Percentiles rank a stretch among this genome's conserved stretches.
Evolutionary conservation across 345 rosid species (phyloP).

Genomic region (Abelmoschus esculentus): DNA sequence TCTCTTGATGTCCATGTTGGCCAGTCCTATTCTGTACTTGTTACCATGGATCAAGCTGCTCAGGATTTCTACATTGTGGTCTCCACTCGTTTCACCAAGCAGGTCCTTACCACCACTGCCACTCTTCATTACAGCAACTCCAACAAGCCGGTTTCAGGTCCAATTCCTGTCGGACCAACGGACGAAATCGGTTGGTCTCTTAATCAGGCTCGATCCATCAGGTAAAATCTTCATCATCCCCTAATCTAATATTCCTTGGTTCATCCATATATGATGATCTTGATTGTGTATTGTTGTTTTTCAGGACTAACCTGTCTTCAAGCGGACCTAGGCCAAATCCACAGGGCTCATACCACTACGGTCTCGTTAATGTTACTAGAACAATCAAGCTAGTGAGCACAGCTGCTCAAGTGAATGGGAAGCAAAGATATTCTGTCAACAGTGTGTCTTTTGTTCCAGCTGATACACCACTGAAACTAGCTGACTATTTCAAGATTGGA

Average conservation of each 20-base stretch:
- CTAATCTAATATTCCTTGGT: neutral
- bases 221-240: conserved; percentile 18
- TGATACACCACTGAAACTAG: conserved; percentile 77
- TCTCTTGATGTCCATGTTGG: conserved; percentile 78
- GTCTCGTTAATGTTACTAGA: conserved; percentile 47
- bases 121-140: conserved; percentile 70
- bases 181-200: conserved; percentile 52
- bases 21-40: conserved; percentile 78
- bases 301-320: conserved; percentile 77
- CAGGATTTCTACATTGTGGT: conserved; percentile 54
- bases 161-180: conserved; percentile 44
- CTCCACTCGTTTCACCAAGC: conserved; percentile 49
- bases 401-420: conserved; percentile 45
- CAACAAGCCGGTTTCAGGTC: conserved; percentile 26
- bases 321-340: conserved; percentile 95
- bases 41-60: conserved; percentile 68
- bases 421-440: conserved; percentile 77
- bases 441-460: conserved; percentile 58
- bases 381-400: conserved; percentile 58
- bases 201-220: conserved; percentile 69
- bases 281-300: neutral
- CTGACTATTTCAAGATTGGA: conserved; percentile 66
- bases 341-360: conserved; percentile 92
- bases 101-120: conserved; percentile 33
- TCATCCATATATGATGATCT: neutral